Evolutionary conservation across 805 yeast species (phyloP), one percentile per base, ranked within the genome.

Genomic region (Kluyveromyces dobzhanskii): DNA sequence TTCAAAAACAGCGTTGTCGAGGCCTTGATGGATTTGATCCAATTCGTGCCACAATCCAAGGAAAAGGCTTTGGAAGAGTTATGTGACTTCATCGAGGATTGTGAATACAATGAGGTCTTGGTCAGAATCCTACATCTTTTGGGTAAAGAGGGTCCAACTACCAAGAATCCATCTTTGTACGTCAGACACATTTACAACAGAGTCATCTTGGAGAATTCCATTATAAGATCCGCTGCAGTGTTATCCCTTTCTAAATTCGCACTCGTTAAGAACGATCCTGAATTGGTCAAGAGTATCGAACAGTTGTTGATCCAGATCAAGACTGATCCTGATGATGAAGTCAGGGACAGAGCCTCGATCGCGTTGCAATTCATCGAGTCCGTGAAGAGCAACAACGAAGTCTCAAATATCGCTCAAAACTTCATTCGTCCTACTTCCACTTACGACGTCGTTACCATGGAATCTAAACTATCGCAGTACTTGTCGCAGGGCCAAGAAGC

Each of bases 31-130:
- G 97, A 90, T 60, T 73, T 92, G 62, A 85, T 92, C 51, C 80
- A 82, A 49, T 86, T 81, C 56, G 79, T 86, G 44, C 95, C 95
- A 16, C 78, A 71, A 46, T 85, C 94, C 11, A 76, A 85, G 54
- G 92, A 84, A 50, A 62, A 75, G 35, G 94, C 95, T 17, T 69
- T 92, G 54, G 86, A 84, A 65, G 81, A 81, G 61, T 71, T 92
- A 52, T 87, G 97, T 71, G 98, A 92, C 63, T 88, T 87, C 57
- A 92, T 92, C 53, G 98, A 92, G 65, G 98, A 92, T 69, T 92
- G 97, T 67, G 98, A 92, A 66, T 90, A 73, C 66, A 84, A 95
- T 23, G 96, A 87, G 64, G 76, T 92, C 45, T 77, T 94, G 19
- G 95, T 88, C n/a, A 77, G 97, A 57, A 80, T 92, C 42, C 71